A percentile compares a stretch with the other conserved stretches of the same genome.
Evolutionary conservation across 495 filamentous ascomycete genomes (phyloP).

Genomic region (Peziza echinospora): DNA sequence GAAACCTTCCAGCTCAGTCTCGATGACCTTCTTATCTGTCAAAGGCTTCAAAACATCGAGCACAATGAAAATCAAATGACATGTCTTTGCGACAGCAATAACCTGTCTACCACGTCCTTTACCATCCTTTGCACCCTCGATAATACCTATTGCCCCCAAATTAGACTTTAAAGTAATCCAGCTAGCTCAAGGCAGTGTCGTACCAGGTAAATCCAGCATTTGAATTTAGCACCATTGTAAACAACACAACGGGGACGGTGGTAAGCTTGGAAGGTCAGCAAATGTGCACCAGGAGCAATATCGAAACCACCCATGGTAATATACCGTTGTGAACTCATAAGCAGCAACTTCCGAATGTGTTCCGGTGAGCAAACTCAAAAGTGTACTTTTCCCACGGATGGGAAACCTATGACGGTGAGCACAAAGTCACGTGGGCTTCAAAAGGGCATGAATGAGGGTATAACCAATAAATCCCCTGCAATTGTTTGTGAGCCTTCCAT

Average conservation of each 20-base stretch:
- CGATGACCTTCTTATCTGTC: constrained; percentile 91
- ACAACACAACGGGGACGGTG: constrained; percentile 84
- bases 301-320: too few relatives aligned
- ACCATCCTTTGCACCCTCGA: constrained; percentile 94
- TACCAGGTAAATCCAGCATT: constrained; percentile 90
- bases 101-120: constrained; percentile 96
- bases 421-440: constrained; percentile 2
- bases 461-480: constrained; percentile 30
- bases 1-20: constrained; percentile 91
- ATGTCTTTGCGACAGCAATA: constrained; percentile 96
- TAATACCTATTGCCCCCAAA: constrained; percentile 43
- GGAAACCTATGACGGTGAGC: constrained; percentile 45
- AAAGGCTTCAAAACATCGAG: constrained; percentile 96
- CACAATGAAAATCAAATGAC: constrained; percentile 96
- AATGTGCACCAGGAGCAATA: too few relatives aligned
- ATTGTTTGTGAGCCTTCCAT: constrained; percentile 4
- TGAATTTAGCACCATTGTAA: constrained; percentile 94
- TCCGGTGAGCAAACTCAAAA: constrained; percentile 85
- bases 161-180: too few relatives aligned
- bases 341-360: constrained; percentile 94
- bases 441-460: too few relatives aligned
- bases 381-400: constrained; percentile 90
- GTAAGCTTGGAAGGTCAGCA: constrained; percentile 35
- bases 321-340: constrained; percentile 82
- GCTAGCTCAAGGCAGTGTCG: too few relatives aligned